phyloP scores from a whole-genome alignment of 1,139 yeast genomes.

The Pichia sp. region DNA sequence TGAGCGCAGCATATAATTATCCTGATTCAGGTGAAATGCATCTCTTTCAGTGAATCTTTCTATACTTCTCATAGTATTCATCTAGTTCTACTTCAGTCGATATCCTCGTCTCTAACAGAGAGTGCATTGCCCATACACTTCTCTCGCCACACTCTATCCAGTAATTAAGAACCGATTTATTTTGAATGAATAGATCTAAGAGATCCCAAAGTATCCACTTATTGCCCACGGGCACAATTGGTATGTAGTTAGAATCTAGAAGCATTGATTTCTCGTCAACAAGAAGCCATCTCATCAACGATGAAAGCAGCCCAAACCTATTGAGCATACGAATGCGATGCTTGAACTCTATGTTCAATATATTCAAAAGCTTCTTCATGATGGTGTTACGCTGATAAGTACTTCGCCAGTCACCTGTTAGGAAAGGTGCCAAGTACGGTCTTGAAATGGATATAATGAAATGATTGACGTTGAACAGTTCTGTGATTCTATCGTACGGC shows the following conservation, averaged over 20 bases:
- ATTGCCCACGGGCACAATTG: conserved; percentile 67
- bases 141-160: conserved; percentile 91
- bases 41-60: conserved; percentile 5
- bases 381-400: conserved; percentile 29
- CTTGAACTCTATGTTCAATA: conserved; percentile 61
- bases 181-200: conserved; percentile 58
- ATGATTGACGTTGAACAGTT: conserved; percentile 88
- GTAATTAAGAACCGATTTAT: conserved; percentile 69
- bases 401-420: conserved; percentile 77
- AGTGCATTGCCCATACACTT: conserved; percentile 89
- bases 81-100: conserved; percentile 86
- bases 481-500: conserved; percentile 74
- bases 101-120: conserved; percentile 82
- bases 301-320: conserved; percentile 67
- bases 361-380: conserved; percentile 32
- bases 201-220: conserved; percentile 15
- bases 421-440: conserved; percentile 86
- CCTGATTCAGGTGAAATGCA: not conserved
- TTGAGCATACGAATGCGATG: conserved; percentile 80
- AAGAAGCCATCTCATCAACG: conserved; percentile 64
- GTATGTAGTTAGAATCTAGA: conserved; percentile 63
- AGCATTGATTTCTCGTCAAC: conserved; percentile 85
- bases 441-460: conserved; percentile 85
- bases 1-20: no score
- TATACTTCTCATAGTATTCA: conserved; percentile 38